Conservation (phyloP, 2,329 filamentous ascomycete genomes). For the Berkeleyomyces basicola region DNA sequence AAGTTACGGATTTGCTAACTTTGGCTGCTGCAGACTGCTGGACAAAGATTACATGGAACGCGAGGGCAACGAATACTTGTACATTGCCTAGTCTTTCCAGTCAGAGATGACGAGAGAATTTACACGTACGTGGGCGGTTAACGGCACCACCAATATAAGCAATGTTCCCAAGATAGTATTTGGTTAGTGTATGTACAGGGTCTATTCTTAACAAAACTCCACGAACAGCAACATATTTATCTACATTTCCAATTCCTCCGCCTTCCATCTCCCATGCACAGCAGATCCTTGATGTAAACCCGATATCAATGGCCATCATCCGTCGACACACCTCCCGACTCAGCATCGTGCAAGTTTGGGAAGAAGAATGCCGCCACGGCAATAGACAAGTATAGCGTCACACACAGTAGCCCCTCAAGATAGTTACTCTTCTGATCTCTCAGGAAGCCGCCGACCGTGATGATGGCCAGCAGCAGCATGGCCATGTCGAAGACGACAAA, state of each 20-base stretch:
- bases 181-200: neutral
- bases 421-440: slow-evolving; percentile 83
- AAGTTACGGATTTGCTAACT: slow-evolving; percentile 17
- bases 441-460: slow-evolving; percentile 77
- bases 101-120: neutral
- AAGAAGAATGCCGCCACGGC: slow-evolving; percentile 42
- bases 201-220: neutral
- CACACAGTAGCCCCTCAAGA: slow-evolving; percentile 66
- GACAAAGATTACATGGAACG: slow-evolving; percentile 89
- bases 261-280: no score
- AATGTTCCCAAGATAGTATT: neutral
- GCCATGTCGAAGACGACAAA: slow-evolving; percentile 80
- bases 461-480: slow-evolving; percentile 64
- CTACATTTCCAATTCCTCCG: neutral
- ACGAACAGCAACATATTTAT: neutral
- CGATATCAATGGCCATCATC: neutral
- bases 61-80: slow-evolving; percentile 53
- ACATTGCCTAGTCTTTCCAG: slow-evolving; percentile 39
- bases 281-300: neutral
- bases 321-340: neutral
- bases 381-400: slow-evolving; percentile 48
- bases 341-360: slow-evolving; percentile 24
- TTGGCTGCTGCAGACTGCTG: slow-evolving; percentile 44
- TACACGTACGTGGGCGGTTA: neutral
- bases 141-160: neutral